Evolutionary conservation across 2,329 filamentous ascomycete species (phyloP), one percentile per base, ranked within the genome.

Genomic region (Arthroderma sp.): DNA sequence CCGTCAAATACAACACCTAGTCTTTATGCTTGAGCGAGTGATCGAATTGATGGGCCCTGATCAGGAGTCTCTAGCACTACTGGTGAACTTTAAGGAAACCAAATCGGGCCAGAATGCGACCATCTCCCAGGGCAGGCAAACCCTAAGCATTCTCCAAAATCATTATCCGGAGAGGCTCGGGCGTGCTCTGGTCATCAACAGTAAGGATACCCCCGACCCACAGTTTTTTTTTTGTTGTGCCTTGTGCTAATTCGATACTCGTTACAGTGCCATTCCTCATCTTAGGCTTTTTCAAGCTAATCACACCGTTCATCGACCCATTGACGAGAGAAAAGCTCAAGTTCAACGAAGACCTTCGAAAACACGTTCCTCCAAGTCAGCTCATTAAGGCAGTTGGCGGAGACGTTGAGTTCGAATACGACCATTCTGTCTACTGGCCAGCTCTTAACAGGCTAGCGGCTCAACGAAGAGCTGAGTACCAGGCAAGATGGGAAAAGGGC

Each of bases 291-390:
- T 94, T 96, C 74, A 95, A 94, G 66, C 70, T 95, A 56, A 88
- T 98, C 66, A 87, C 80, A 4, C 87, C 89, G 34, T 95, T 98
- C 66, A 94, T 98, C 66, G 91, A 98, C 65, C 91, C 91, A 5
- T 70, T 88, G 56, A 98, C 91, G 6, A 80, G 84, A 47, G 80
- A 91, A 58, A 98, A 98, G 72, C 80, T 98, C 69, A 93, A 91
- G 69, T 95, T 94, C 74, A 95, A 96, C 70, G 87, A 94, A 63
- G 83, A 93, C 59, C 80, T 94, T 70, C 74, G 74, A 54, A 71
- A 83, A 53, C 86, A 87, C 61, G 82, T 98, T 15, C 87, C 87
- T 4, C 66, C 79, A 5, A 73, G 81, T 56, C 89, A 96, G 62
- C 76, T 98, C 43, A 83, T 86, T 80, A 82, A 79, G 56, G 73